Base-by-base conservation (phyloP, 148 eudicot species). In the Talinum fruticosum region DNA sequence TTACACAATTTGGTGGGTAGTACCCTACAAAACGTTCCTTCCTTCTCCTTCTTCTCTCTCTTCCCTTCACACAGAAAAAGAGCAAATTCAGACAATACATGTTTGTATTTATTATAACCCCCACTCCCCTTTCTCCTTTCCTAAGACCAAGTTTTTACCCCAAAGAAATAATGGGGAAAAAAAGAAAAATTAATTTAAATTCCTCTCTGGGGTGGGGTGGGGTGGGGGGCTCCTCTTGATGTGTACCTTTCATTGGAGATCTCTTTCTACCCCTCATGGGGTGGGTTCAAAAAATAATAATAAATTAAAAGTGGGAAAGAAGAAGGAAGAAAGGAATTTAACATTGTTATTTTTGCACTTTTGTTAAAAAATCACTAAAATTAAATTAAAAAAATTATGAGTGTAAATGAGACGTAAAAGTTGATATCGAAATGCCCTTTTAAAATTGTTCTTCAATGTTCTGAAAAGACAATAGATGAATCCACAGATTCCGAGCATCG, bases 21-120 rank as follows among this genome's bases (percentile, higher is more conserved):
- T 59, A 53, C 77, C 90, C 89, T 87, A 86, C 92, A 90, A 87
- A 88, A 78, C 85, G 90, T 80, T 80, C 64, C 77, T 80, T 86
- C 77, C 54, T 80, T 30, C n/a, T n/a, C n/a, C n/a, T n/a, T 72
- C 73, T 36, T 59, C 64, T 59, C 64, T 59, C 64, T 59, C 64
- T n/a, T 0, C 18, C 64, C 18, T 8, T 23, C 26, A 23, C 29
- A 6, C 73, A n/a, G 51, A 53, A 72, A 72, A 79, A 78, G 66
- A 83, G 86, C 82, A 88, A 87, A 83, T 85, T 88, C 89, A 89
- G 89, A 83, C 85, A 84, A 54, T 74, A 69, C 81, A 69, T 82
- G 59, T 61, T 82, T 82, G 78, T 82, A 44, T 78, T 82, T 64
- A 29, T 59, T 32, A 53, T 67, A 19, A 33, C 66, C 72, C 16